Evolutionary conservation across 345 rosid species (phyloP), one percentile per base, ranked within the genome.

Genomic region (Citrus reticulata): DNA sequence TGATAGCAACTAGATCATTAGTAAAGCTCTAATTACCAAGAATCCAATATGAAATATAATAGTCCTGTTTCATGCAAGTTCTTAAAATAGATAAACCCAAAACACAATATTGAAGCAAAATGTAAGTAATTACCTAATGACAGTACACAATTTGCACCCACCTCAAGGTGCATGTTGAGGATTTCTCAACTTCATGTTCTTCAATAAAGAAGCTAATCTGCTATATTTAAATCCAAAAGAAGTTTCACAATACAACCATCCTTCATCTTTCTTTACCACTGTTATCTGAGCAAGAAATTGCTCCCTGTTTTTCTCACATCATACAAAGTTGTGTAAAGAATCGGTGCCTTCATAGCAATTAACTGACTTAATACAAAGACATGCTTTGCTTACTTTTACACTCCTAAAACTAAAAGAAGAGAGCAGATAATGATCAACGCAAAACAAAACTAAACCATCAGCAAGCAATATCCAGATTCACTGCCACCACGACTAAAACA

Each of bases 151-250:
- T 2, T 46, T 46, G 51, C 17, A 46, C 51, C 72, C 54, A 76
- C 65, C 49, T 13, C 20, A 64, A 49, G 63, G 32, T 51, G 49
- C n/a, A 49, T 13, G 46, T 75, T 9, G 2, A 25, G 61, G 6
- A 63, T 9, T 63, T 75, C 70, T n/a, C 32, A 67, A 75, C 22
- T 25, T n/a, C 51, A 65, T 14, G 78, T 24, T 49, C 63, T 76
- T 76, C n/a, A 29, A 34, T 9, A 2, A 20, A 74, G n/a, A 46
- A 6, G 17, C 14, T 62, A 51, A 74, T 75, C 46, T 30, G 46
- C 42, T 20, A 63, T 39, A 61, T 58, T n/a, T 60, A 62, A 61
- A 51, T 29, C 78, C 77, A 59, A 73, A 59, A 1, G 20, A 27
- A 7, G 25, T 24, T 29, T 35, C 76, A 58, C 34, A 61, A 58